phyloP scores from a whole-genome alignment of 192 early-diverging fungal species.

The Coemansia sp. region DNA sequence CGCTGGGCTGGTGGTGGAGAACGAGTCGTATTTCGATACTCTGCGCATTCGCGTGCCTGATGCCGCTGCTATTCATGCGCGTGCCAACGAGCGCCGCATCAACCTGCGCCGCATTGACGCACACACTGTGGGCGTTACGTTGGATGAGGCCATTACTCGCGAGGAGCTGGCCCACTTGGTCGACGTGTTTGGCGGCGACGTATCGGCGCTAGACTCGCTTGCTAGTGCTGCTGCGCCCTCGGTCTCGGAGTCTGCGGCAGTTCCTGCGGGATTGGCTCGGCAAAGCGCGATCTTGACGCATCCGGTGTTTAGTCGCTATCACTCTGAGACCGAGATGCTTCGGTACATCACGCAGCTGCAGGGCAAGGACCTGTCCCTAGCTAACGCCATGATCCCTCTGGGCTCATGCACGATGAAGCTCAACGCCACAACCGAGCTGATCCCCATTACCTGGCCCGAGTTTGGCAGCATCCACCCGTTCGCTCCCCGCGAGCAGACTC shows the following conservation, averaged over 20 bases:
- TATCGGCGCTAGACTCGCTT: slow-evolving; percentile 53
- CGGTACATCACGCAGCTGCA: slow-evolving; percentile 94
- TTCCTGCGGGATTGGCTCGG: slow-evolving; percentile 68
- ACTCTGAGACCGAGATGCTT: slow-evolving; percentile 98
- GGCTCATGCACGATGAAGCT: slow-evolving; percentile 99
- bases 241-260: slow-evolving; percentile 48
- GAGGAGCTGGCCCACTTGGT: slow-evolving; percentile 79
- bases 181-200: slow-evolving; percentile 72
- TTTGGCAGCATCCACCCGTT: slow-evolving; percentile 96
- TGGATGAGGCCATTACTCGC: slow-evolving; percentile 90
- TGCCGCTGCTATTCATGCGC: slow-evolving; percentile 64
- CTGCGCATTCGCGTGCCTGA: slow-evolving; percentile 73
- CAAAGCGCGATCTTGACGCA: slow-evolving; percentile 80
- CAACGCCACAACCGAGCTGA: slow-evolving; percentile 99
- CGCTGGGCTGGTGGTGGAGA: slow-evolving; percentile 80
- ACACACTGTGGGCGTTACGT: slow-evolving; percentile 75
- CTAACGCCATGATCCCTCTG: slow-evolving; percentile 98
- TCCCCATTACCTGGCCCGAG: slow-evolving; percentile 99
- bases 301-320: slow-evolving; percentile 92
- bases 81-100: slow-evolving; percentile 73
- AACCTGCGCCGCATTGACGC: slow-evolving; percentile 85
- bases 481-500: slow-evolving; percentile 90
- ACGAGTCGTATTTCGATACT: slow-evolving; percentile 92
- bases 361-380: slow-evolving; percentile 97
- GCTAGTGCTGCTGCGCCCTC: slow-evolving; percentile 53